Base-by-base conservation (phyloP, 2,329 filamentous ascomycete genomes). In the Fusarium brachygibbosum region DNA sequence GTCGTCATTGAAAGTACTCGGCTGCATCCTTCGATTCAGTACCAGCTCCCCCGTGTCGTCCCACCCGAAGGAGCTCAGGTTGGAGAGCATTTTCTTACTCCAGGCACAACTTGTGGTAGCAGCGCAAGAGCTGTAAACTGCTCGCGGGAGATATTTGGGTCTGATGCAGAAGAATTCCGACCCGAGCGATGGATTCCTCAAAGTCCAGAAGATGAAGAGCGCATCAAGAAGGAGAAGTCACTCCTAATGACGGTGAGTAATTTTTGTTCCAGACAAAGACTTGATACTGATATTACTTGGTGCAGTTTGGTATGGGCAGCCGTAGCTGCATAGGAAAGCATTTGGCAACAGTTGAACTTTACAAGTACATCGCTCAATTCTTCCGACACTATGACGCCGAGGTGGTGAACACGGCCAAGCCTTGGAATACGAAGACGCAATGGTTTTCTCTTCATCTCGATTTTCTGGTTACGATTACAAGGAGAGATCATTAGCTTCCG, bases 271-370 rank as follows among this genome's bases (percentile, higher is more conserved):
- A 5, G 23, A 6, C 28, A 4, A 13, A 21, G 3, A 2, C 1
- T 7, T 6, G 4, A 23, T 52, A 25, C 32, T 66, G 14, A 67
- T 21, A 11, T 4, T 3, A 9, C 21, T 12, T 5, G 21, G 5
- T 16, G 1, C 6, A 62, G 62, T 68, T 66, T 32, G 57, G 57
- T 1, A 68, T 68, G 65, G 65, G 65, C 5, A 68, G 65, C 21
- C 45, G 62, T 1, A 54, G 52, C 4, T 68, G 57, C 8, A n/a
- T 68, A 9, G 65, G 65, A 3, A 68, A 49, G 16, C 21, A 66
- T 28, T 19, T 66, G 2, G 62, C 62, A 12, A 55, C 40, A 1
- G 52, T 68, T 5, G 62, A 68, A 13, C 32, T 68, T 12, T 62
- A 58, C 44, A 55, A 55, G 19, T 68, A 66, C 10, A 54, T 62